Base-by-base conservation (phyloP, 768 basidiomycete genomes). In the Boletus pseudopeckii region DNA sequence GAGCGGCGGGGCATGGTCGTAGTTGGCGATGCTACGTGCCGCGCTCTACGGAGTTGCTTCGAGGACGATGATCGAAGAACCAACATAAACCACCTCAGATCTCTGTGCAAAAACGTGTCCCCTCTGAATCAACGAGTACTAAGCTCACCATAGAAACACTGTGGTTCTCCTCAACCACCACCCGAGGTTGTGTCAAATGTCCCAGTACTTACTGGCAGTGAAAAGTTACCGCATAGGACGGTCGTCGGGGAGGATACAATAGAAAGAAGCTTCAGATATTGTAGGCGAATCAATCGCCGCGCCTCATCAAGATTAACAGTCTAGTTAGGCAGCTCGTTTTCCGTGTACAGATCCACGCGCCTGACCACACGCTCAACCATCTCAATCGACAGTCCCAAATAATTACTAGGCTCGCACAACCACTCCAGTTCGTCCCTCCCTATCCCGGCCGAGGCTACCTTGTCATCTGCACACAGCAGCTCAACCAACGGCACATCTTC, bases 371-470 rank as follows among this genome's bases (percentile, higher is more conserved):
- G 62, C 24, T 56, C 50, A 0, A 53, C 59, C 70, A 77, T 69
- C 49, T 62, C 60, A 18, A 49, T 52, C 47, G 72, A 74, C 56
- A 58, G 50, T 4, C 77, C 76, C 17, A 77, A 43, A 45, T 77
- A 77, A 43, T 72, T 72, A 4, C 39, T 53, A 26, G 78, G 74
- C 37, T 75, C 62, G 45, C 76, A 78, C 38, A 77, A 58, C 20
- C 40, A 48, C 22, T 64, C 54, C 43, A 78, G 48, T 22, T 66
- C 63, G 14, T 62, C 64, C 49, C 48, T 62, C 17, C 53, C 50
- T 3, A 75, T 37, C 24, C 68, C 70, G 5, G 54, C 55, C 32
- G 57, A 53, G 7, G 48, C 30, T 7, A 76, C 66, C 11, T 45
- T 45, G 24, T 68, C 66, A 34, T 70, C 66, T 8, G 62, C 64